Base-by-base conservation (phyloP, 169 alveolate species). In the Plasmodium gonderi region DNA sequence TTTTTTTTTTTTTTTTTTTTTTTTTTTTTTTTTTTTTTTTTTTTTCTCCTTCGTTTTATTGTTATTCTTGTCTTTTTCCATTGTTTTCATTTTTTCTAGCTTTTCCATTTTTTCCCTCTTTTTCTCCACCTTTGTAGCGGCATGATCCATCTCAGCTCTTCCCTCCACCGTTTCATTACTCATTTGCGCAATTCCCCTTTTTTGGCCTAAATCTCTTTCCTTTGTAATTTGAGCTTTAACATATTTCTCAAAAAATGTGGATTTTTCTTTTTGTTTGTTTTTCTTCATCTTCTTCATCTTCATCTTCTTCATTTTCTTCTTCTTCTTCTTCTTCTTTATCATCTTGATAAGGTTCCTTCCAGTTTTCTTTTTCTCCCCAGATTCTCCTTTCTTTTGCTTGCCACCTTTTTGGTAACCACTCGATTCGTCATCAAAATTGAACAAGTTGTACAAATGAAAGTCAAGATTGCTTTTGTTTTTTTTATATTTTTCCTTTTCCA, bases 391-490 rank as follows among this genome's bases (percentile, higher is more conserved):
- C n/a, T n/a, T n/a, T n/a, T n/a, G n/a, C n/a, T n/a, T n/a, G n/a
- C n/a, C n/a, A n/a, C n/a, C 64, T 29, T 74, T 31, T 33, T 12
- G 44, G 45, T 74, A 51, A 44, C 12, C 83, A 54, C 40, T 74
- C 20, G 54, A 23, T 65, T 49, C 87, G 31, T 68, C 51, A 17
- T 75, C 92, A 47, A 20, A 38, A 42, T 77, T 74, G 12, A 36
- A 74, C 26, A 38, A 42, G 31, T 72, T 85, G 33, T 85, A 85
- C 23, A 85, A 74, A 12, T 74, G 74, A 17, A 85, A 85, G 9
- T 85, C 87, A 1, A 85, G 31, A n/a, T 85, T 85, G 44, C 92
- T 85, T n/a, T 85, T 85, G 29, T 85, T 85, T 23, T 85, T 85
- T 23, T 85, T 85, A 42, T 85, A 75, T 2, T 85, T 85, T 23